Evolutionary conservation across 345 rosid species (phyloP).

Genomic region (Carallia pectinifolia): DNA sequence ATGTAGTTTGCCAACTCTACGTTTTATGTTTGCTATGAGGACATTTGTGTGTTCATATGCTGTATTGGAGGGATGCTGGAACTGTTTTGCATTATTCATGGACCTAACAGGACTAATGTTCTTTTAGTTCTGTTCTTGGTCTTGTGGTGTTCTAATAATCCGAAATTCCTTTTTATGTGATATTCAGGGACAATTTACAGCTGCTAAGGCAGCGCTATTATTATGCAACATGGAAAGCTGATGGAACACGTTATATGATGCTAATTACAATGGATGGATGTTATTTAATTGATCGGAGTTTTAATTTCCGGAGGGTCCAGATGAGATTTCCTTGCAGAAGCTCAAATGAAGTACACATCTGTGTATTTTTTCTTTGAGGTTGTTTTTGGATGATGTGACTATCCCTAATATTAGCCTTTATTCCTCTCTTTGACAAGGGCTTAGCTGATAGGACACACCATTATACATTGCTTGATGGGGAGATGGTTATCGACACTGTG

Average conservation of each 20-base stretch:
- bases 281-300: conserved; percentile 76
- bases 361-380: not conserved
- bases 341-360: conserved; percentile 53
- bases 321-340: conserved; percentile 83
- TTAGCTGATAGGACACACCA: conserved; percentile 67
- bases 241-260: conserved; percentile 97
- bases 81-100: no score
- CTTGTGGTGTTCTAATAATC: not conserved
- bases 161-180: conserved; percentile 1
- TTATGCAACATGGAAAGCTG: conserved; percentile 98
- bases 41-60: no score
- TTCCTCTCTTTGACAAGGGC: conserved; percentile 49
- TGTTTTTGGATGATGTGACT: not conserved
- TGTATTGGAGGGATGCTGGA: no score
- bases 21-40: no score
- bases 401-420: conserved; percentile 5
- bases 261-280: conserved; percentile 84
- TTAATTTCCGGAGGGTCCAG: conserved; percentile 81
- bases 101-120: no score
- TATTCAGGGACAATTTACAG: conserved; percentile 73
- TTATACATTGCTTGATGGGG: conserved; percentile 87
- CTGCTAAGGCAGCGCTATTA: conserved; percentile 80
- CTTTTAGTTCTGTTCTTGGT: not conserved
- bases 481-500: conserved; percentile 85
- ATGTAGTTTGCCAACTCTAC: no score